Conservation (phyloP, 805 yeast genomes). For the Tetrapisispora arboricola region DNA sequence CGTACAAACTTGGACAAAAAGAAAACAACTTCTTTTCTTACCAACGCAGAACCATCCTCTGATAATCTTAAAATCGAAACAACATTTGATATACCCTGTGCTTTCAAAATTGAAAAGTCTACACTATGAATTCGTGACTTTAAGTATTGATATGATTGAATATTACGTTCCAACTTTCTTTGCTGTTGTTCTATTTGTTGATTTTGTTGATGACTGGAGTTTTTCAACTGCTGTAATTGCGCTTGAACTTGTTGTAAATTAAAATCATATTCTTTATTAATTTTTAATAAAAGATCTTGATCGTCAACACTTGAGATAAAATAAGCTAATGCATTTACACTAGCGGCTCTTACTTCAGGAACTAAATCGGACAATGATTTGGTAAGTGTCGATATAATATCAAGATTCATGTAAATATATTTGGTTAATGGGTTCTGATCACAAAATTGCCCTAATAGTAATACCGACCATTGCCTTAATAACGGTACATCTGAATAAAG, state of each 20-base stretch:
- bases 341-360: slow-evolving; percentile 88
- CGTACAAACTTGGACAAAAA: slow-evolving; percentile 66
- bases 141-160: slow-evolving; percentile 22
- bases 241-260: slow-evolving; percentile 25
- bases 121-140: slow-evolving; percentile 22
- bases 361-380: slow-evolving; percentile 72
- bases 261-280: slow-evolving; percentile 27
- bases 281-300: slow-evolving; percentile 26
- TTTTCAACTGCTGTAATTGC: slow-evolving; percentile 24
- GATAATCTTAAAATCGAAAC: slow-evolving; percentile 55
- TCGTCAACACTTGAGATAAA: slow-evolving; percentile 44
- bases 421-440: slow-evolving; percentile 63
- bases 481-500: slow-evolving; percentile 73
- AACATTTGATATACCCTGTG: slow-evolving; percentile 63
- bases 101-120: slow-evolving; percentile 39
- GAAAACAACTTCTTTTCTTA: slow-evolving; percentile 72
- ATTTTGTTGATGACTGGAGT: slow-evolving; percentile 20
- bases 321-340: slow-evolving; percentile 60
- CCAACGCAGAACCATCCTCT: slow-evolving; percentile 84
- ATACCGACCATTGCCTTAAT: slow-evolving; percentile 84
- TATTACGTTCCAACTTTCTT: slow-evolving; percentile 26
- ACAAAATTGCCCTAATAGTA: slow-evolving; percentile 71
- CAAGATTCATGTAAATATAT: slow-evolving; percentile 56
- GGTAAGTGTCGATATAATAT: slow-evolving; percentile 42
- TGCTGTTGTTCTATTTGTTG: slow-evolving; percentile 21